Conservation (phyloP, 306 rosid species). For the Fagus crenata region DNA sequence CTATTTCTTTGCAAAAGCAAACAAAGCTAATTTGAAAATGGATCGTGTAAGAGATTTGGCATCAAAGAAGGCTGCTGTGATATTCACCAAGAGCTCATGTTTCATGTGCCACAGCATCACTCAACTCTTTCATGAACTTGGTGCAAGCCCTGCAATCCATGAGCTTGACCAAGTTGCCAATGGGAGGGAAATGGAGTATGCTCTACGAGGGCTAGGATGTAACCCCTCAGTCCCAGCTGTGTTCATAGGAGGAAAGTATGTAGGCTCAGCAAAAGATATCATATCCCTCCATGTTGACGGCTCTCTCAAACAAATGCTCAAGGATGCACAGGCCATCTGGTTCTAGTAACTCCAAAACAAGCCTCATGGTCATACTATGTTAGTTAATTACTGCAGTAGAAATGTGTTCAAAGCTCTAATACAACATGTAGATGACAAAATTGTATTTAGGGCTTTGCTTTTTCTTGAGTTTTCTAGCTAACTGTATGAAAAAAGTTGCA, state of each 20-base stretch:
- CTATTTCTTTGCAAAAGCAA: neutral
- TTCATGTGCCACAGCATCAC: constrained; percentile 93
- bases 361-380: constrained; percentile 27
- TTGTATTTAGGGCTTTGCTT: constrained; percentile 31
- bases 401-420: constrained; percentile 26
- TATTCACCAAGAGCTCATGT: constrained; percentile 93
- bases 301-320: constrained; percentile 85
- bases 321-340: constrained; percentile 95
- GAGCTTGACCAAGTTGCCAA: constrained; percentile 72
- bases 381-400: constrained; percentile 21
- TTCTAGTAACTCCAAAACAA: constrained; percentile 44
- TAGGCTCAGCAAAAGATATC: constrained; percentile 87
- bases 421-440: constrained; percentile 24
- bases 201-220: constrained; percentile 74
- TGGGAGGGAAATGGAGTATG: constrained; percentile 90
- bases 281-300: constrained; percentile 95
- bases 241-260: constrained; percentile 83
- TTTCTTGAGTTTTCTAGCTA: constrained; percentile 43
- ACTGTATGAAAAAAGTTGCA: constrained; percentile 28
- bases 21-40: constrained; percentile 39
- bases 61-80: constrained; percentile 91
- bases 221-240: constrained; percentile 94
- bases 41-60: constrained; percentile 83
- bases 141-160: constrained; percentile 92
- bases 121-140: constrained; percentile 85